A percentile compares a stretch with the other conserved stretches of the same genome.
phyloP scores from a whole-genome alignment of 2,329 filamentous ascomycete genomes.

The Hymenoscyphus fraxineus region DNA sequence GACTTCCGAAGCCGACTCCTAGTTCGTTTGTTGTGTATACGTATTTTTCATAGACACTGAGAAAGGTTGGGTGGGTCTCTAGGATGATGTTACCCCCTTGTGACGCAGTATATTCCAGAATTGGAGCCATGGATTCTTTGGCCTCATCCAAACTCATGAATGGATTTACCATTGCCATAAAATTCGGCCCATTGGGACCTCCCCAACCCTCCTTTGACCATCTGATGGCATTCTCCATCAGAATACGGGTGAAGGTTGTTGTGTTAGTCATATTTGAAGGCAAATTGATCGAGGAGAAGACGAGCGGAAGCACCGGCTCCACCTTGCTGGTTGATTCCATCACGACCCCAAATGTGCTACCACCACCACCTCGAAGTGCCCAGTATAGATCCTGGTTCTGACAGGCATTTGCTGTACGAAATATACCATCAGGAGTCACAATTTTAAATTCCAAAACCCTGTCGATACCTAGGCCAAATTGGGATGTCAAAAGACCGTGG shows the following conservation, averaged over 20 bases:
- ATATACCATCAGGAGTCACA: constrained; percentile 34
- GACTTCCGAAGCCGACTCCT: not conserved
- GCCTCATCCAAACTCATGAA: too few relatives aligned
- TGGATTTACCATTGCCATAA: too few relatives aligned
- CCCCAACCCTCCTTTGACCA: not conserved
- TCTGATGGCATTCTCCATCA: not conserved
- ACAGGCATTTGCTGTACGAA: constrained; percentile 40
- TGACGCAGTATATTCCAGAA: not conserved
- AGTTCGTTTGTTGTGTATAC: not conserved
- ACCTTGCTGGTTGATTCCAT: constrained; percentile 14
- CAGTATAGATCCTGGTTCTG: constrained; percentile 47
- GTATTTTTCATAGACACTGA: not conserved
- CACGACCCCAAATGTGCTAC: constrained; percentile 44
- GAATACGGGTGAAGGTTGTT: too few relatives aligned
- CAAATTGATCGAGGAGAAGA: not conserved
- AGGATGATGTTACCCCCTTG: not conserved
- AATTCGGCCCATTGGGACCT: too few relatives aligned
- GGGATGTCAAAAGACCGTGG: too few relatives aligned
- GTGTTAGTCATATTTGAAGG: not conserved
- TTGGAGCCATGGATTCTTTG: not conserved
- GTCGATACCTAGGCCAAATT: too few relatives aligned
- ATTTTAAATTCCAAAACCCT: too few relatives aligned
- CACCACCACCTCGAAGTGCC: constrained; percentile 46
- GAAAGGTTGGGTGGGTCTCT: not conserved
- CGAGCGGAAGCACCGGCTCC: not conserved